These are phyloP conservation scores for Williopsis jadinii DNA, from an alignment of 1,139 yeast species.

Conservation along the genomic window DNA sequence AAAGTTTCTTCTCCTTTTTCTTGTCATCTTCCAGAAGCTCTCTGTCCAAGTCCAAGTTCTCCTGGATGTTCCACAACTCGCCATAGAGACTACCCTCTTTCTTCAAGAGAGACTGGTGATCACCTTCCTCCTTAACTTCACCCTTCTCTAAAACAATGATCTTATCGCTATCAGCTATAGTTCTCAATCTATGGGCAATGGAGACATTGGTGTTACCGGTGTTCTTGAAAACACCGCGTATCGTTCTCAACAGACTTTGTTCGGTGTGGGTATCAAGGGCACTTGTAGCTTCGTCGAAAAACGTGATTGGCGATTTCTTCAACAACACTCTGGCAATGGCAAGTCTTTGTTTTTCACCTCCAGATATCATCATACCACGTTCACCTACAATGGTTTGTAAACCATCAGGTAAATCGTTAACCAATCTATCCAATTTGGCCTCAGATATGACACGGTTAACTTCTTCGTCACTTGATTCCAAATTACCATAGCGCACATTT, in stretches of 20 bases:
- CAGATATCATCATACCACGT: slow-evolving; percentile 96
- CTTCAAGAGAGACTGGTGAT: slow-evolving; percentile 55
- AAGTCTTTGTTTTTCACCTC: slow-evolving; percentile 94
- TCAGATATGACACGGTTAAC: slow-evolving; percentile 54
- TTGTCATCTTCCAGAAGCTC: slow-evolving; percentile 16
- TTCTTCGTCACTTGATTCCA: slow-evolving; percentile 68
- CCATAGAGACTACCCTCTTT: slow-evolving; percentile 56
- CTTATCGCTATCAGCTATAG: slow-evolving; percentile 91
- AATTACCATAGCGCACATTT: slow-evolving; percentile 80
- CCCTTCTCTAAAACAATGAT: slow-evolving; percentile 84
- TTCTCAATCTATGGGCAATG: slow-evolving; percentile 89
- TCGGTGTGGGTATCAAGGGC: slow-evolving; percentile 97
- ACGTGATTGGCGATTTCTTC: slow-evolving; percentile 82
- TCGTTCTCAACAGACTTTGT: slow-evolving; percentile 69
- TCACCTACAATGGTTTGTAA: slow-evolving; percentile 90
- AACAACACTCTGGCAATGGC: slow-evolving; percentile 86
- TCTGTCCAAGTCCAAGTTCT: slow-evolving; percentile 51
- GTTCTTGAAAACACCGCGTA: slow-evolving; percentile 53
- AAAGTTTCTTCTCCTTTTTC: slow-evolving; percentile 6
- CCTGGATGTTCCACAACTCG: slow-evolving; percentile 89
- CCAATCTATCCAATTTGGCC: slow-evolving; percentile 62
- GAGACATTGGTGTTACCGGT: slow-evolving; percentile 68
- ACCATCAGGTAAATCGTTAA: slow-evolving; percentile 77
- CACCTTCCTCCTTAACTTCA: slow-evolving; percentile 78
- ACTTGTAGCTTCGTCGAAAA: slow-evolving; percentile 95